These are phyloP conservation scores for Eucalyptus albens DNA, from an alignment of 345 rosid species.

Conservation along the genomic window DNA sequence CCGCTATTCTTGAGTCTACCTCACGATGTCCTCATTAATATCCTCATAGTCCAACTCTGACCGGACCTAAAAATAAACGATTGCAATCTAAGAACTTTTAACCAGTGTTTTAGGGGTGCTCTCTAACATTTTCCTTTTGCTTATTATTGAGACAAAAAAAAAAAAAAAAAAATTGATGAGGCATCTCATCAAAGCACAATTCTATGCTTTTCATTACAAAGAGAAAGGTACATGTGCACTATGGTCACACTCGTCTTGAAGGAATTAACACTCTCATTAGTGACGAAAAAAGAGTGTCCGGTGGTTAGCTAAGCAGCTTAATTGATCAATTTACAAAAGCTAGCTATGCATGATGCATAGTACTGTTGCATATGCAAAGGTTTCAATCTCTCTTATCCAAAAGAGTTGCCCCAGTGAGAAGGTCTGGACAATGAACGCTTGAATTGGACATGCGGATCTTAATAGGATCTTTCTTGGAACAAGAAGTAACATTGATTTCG, in stretches of 20 bases:
- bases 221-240: not conserved
- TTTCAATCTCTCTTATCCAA: not conserved
- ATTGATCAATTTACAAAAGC: not conserved
- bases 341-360: not conserved
- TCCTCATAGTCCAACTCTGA: not conserved
- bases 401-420: not conserved
- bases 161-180: not conserved
- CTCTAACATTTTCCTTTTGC: not conserved
- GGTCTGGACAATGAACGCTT: not conserved
- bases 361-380: not conserved
- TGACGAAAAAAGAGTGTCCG: fast-evolving
- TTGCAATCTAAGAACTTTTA: not conserved
- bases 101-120: not conserved
- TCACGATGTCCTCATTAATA: not conserved
- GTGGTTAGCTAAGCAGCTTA: not conserved
- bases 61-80: not conserved
- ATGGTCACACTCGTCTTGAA: not conserved
- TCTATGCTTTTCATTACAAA: not conserved
- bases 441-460: not conserved
- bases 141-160: not conserved
- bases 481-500: not conserved
- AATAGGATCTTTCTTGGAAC: not conserved
- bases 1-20: not conserved
- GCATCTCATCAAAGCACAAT: not conserved
- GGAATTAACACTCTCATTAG: not conserved